Percentiles rank a stretch among this genome's conserved stretches.
These are phyloP conservation scores for Calonectria henricotiae DNA, from an alignment of 2,329 filamentous ascomycete genomes.

Conservation along the genomic window DNA sequence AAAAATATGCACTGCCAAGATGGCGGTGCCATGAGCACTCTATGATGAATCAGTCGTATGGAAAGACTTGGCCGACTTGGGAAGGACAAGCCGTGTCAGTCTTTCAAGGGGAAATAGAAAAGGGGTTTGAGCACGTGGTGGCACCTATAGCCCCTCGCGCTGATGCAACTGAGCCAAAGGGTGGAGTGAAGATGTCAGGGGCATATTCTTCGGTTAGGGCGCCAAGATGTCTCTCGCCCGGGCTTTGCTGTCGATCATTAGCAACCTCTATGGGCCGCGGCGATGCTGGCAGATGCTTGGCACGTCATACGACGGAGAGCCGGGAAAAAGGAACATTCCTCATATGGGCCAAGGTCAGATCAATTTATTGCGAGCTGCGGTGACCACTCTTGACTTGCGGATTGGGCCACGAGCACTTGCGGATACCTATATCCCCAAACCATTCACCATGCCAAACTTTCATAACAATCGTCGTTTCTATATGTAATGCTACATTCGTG, in stretches of 20 bases:
- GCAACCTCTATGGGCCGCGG: neutral
- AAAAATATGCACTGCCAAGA: neutral
- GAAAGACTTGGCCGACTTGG: neutral
- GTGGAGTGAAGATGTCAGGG: slow-evolving; percentile 1
- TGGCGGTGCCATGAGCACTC: neutral
- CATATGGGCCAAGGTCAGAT: no score
- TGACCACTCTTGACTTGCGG: neutral
- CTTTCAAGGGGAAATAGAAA: slow-evolving; percentile 7
- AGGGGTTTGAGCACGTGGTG: slow-evolving; percentile 12
- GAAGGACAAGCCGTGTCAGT: neutral
- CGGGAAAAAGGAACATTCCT: neutral
- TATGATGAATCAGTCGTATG: neutral
- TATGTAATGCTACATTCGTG: no score
- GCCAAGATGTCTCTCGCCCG: neutral
- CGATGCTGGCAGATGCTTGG: neutral
- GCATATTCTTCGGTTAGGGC: neutral
- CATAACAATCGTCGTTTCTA: no score
- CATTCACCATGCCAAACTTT: no score
- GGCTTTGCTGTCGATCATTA: neutral
- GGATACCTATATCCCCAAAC: no score
- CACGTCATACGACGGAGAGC: neutral
- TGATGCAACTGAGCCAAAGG: neutral
- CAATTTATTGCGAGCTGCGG: neutral
- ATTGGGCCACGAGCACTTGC: no score
- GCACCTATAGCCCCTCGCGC: neutral